These are phyloP conservation scores for Forsythia viridissima DNA, from an alignment of 257 asterid genomes.

Conservation along the genomic window DNA sequence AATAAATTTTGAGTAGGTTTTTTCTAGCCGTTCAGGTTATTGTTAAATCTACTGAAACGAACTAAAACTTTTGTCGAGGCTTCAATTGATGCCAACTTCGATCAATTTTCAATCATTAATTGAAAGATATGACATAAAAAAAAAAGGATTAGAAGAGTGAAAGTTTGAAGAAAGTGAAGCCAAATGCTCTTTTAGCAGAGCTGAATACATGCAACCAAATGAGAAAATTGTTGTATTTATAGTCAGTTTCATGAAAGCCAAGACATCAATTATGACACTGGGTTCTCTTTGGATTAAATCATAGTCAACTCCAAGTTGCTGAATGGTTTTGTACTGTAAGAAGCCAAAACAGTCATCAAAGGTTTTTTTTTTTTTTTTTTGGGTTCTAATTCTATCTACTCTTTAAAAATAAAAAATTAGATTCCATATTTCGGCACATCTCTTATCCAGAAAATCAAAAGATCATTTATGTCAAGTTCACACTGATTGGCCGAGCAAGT, in stretches of 20 bases:
- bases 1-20: not conserved
- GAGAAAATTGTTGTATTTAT: slow-evolving; percentile 32
- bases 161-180: not conserved
- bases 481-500: too few relatives aligned
- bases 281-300: not conserved
- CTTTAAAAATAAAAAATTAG: too few relatives aligned
- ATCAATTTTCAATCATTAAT: too few relatives aligned
- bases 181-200: not conserved
- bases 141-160: not conserved
- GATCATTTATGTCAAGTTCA: too few relatives aligned
- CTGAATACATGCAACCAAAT: slow-evolving; percentile 11
- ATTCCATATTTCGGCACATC: too few relatives aligned
- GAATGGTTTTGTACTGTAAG: not conserved
- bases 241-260: slow-evolving; percentile 7
- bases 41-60: not conserved
- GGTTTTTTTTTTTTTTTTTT: too few relatives aligned
- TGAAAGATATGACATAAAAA: not conserved
- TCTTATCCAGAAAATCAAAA: too few relatives aligned
- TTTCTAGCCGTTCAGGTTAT: not conserved
- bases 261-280: not conserved
- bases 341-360: too few relatives aligned
- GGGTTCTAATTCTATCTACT: too few relatives aligned
- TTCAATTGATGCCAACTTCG: not conserved
- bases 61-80: not conserved
- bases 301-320: slow-evolving; percentile 41